Conservation (phyloP, 495 filamentous ascomycete species). For the Lasiosphaeriaceae sp. region DNA sequence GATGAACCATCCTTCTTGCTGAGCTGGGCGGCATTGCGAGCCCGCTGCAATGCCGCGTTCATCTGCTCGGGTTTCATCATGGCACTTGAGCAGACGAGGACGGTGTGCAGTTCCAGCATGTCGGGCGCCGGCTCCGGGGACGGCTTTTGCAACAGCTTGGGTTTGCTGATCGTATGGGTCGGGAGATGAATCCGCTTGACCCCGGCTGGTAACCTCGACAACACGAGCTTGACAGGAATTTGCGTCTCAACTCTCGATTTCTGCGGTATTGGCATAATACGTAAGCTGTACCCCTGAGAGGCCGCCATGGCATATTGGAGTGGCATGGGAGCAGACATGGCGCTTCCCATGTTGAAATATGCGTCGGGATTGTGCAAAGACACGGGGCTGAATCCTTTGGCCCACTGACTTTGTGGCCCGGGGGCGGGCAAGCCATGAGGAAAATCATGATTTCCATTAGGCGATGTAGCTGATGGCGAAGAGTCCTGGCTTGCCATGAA, state of each 20-base stretch:
- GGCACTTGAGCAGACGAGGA: slow-evolving; percentile 87
- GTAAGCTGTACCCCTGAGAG: slow-evolving; percentile 2
- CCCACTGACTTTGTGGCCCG: not conserved
- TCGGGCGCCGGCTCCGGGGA: slow-evolving; percentile 57
- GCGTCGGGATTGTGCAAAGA: not conserved
- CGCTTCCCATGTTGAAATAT: not conserved
- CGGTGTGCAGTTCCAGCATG: slow-evolving; percentile 74
- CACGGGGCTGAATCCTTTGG: not conserved
- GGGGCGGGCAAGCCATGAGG: not conserved
- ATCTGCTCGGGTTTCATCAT: slow-evolving; percentile 68
- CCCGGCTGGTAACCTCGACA: slow-evolving; percentile 66
- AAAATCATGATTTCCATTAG: not conserved
- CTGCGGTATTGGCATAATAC: slow-evolving; percentile 11
- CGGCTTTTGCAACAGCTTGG: slow-evolving; percentile 74
- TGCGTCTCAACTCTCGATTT: slow-evolving; percentile 97
- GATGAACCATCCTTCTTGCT: not conserved
- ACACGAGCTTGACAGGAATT: slow-evolving; percentile 73
- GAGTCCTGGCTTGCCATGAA: slow-evolving; percentile 29
- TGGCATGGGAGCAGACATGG: not conserved
- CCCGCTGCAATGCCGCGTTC: slow-evolving; percentile 63
- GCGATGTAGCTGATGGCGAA: slow-evolving; percentile 49
- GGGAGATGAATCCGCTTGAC: slow-evolving; percentile 80
- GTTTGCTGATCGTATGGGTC: slow-evolving; percentile 83
- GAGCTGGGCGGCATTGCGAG: slow-evolving; percentile 34
- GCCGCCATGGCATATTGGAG: slow-evolving; percentile 1